Conservation (phyloP, 2,329 filamentous ascomycete genomes). For the Xylaria sp. region DNA sequence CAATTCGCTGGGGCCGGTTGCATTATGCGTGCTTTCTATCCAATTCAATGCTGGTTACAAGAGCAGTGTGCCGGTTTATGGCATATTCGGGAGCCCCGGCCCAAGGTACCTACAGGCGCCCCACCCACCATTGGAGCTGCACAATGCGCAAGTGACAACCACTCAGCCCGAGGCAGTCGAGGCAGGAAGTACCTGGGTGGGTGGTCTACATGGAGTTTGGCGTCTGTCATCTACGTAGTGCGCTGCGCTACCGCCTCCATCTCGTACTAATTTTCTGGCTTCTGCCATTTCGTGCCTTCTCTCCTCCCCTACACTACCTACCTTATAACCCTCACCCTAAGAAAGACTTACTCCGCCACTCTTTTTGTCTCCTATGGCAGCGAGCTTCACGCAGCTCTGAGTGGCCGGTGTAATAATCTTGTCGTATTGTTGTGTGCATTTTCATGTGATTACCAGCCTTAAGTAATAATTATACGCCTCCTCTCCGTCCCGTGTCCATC, state of each 20-base stretch:
- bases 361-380: conserved; percentile 52
- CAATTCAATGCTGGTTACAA: conserved; percentile 13
- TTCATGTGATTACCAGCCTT: conserved; percentile 26
- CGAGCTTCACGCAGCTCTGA: conserved; percentile 41
- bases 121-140: background rate
- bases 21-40: conserved; percentile 20
- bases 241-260: background rate
- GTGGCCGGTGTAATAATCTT: conserved; percentile 46
- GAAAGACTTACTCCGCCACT: conserved; percentile 62
- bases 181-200: background rate
- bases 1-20: conserved; percentile 31
- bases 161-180: background rate
- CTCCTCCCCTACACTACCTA: conserved; percentile 8
- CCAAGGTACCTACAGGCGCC: conserved; percentile 1
- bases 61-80: conserved; percentile 27
- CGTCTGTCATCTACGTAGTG: conserved; percentile 14
- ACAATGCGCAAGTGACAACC: conserved; percentile 13
- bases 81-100: conserved; percentile 43
- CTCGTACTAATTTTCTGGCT: conserved; percentile 35
- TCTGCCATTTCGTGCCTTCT: conserved; percentile 16
- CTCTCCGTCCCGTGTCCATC: conserved; percentile 23
- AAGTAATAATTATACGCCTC: background rate
- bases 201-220: conserved; percentile 14
- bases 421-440: conserved; percentile 26
- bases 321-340: conserved; percentile 32